Evolutionary conservation across 2,329 filamentous ascomycete species (phyloP).

Genomic region (Aspergillus fructus): DNA sequence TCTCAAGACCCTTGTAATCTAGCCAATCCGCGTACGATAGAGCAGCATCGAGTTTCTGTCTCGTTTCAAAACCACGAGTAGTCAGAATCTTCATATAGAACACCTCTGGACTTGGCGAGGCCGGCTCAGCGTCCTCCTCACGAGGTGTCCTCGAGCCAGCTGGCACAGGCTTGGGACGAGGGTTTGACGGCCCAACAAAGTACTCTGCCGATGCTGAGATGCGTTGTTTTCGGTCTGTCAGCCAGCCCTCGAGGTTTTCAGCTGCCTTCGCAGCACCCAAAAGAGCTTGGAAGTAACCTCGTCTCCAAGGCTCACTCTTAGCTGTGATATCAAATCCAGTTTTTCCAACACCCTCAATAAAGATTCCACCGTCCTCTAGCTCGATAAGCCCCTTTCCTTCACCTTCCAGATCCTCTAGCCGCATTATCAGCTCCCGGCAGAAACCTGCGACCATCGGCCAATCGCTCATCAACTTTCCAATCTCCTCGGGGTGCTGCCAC

Average conservation of each 20-base stretch:
- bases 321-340: conserved; percentile 67
- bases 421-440: conserved; percentile 59
- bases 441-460: conserved; percentile 68
- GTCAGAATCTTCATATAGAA: conserved; percentile 82
- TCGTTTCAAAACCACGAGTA: conserved; percentile 73
- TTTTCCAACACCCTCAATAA: conserved; percentile 56
- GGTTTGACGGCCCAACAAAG: conserved; percentile 81
- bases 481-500: conserved; percentile 58
- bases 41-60: conserved; percentile 77
- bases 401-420: conserved; percentile 66
- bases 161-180: conserved; percentile 70
- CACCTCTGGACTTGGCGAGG: conserved; percentile 68
- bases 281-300: conserved; percentile 80
- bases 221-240: conserved; percentile 66
- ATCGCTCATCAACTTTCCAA: conserved; percentile 56
- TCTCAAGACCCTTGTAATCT: conserved; percentile 68
- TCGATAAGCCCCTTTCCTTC: conserved; percentile 68
- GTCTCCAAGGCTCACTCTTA: conserved; percentile 80
- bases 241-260: conserved; percentile 78
- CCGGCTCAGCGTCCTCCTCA: conserved; percentile 72
- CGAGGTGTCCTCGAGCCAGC: conserved; percentile 62
- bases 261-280: conserved; percentile 74
- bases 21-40: conserved; percentile 83
- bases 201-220: conserved; percentile 70
- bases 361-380: conserved; percentile 51